Conservation (phyloP, 768 basidiomycete species). For the Russula virescens region DNA sequence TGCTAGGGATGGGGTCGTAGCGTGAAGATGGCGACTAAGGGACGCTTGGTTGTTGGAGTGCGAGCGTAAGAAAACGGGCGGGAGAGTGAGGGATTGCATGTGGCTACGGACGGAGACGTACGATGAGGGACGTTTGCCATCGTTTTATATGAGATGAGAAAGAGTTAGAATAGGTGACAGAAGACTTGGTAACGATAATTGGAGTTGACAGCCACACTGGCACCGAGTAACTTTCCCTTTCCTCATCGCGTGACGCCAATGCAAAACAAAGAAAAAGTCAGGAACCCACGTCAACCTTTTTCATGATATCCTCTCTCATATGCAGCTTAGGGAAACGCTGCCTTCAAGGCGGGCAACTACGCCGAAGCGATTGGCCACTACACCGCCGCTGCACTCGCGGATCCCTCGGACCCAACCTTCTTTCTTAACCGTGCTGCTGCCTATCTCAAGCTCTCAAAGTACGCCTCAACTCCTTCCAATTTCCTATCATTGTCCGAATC, state of each 20-base stretch:
- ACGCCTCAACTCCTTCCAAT: conserved; percentile 36
- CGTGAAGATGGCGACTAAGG: conserved; percentile 19
- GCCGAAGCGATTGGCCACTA: conserved; percentile 81
- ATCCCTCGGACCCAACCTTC: conserved; percentile 66
- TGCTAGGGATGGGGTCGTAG: conserved; percentile 11
- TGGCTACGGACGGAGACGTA: conserved; percentile 3
- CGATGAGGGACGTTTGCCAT: conserved; percentile 5
- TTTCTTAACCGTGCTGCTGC: conserved; percentile 87
- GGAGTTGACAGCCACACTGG: no score
- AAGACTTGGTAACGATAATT: no score
- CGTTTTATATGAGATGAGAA: no score
- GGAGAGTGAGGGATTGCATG: conserved; percentile 13
- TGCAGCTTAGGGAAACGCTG: conserved; percentile 69
- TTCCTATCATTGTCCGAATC: background rate
- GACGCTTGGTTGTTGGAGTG: conserved; percentile 9
- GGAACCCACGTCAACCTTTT: background rate
- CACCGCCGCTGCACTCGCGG: conserved; percentile 69
- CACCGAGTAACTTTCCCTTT: no score
- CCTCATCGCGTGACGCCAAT: no score
- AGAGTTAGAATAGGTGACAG: no score
- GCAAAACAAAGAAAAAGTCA: conserved; percentile 10
- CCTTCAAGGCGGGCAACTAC: conserved; percentile 80
- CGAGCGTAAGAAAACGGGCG: conserved; percentile 11
- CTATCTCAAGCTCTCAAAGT: conserved; percentile 94
- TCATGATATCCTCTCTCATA: background rate